Evolutionary conservation across 164 flowering plant genomes (phyloP), one percentile per base, ranked within the genome.

Genomic region (Pachysandra terminalis): DNA sequence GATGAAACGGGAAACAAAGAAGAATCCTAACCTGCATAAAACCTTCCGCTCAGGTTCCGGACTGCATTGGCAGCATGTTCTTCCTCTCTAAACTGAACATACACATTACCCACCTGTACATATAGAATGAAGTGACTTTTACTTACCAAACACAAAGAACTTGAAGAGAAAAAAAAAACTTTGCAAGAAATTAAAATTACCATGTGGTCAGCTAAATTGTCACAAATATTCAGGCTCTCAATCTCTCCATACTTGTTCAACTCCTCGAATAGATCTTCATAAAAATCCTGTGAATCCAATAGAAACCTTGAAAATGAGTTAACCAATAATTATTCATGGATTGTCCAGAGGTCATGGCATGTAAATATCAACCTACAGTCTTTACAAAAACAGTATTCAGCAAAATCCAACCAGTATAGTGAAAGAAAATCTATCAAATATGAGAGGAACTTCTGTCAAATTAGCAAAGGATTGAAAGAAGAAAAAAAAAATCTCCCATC

Each of bases 131-230:
- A 49, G 60, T 25, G 35, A 37, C 13, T 3, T 16, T 37, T 12
- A 2, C 7, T 28, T 65, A 48, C 0, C 7, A 32, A 32, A 25
- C 2, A 13, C 5, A 52, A 52, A 7, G 26, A 53, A 52, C 4
- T 54, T 8, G 45, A 41, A 22, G 3, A 28, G 19, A 21, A 17
- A 56, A 16, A 32, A 16, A 68, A 17, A 27, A n/a, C 21, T 21
- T 22, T 21, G 21, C 2, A 24, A 45, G 9, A 10, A 19, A 22
- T n/a, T n/a, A n/a, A 37, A 16, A 45, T 70, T 76, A 85, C 94
- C 94, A 87, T 84, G 74, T 86, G 94, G 57, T 86, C 93, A 41
- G 93, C 93, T 35, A 86, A 74, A 66, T 86, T 88, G 74, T 88
- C 93, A 69, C 93, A 88, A 3, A 88, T 68, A 66, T 86, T 86